Conservation (phyloP, 768 basidiomycete species). For the Boletus reticulatus region DNA sequence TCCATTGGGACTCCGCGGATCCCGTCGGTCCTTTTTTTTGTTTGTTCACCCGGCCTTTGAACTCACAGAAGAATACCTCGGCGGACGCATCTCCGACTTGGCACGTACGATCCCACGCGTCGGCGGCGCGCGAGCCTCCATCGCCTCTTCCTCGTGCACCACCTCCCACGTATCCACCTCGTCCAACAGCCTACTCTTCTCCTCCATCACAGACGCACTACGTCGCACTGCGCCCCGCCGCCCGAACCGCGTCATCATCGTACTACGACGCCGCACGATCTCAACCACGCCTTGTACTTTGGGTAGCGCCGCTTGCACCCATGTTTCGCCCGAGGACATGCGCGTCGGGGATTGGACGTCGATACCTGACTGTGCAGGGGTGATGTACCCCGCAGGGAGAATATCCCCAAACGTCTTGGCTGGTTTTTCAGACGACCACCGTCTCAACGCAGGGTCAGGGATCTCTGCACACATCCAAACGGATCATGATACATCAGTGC, state of each 20-base stretch:
- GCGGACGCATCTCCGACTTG: slow-evolving; percentile 27
- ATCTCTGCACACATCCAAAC: slow-evolving; percentile 14
- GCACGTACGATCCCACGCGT: slow-evolving; percentile 11
- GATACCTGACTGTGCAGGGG: slow-evolving; percentile 30
- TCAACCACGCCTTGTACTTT: slow-evolving; percentile 40
- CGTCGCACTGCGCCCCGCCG: slow-evolving; percentile 6
- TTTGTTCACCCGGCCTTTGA: not conserved
- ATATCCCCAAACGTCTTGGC: slow-evolving; percentile 46
- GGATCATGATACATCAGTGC: no score
- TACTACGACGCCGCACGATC: slow-evolving; percentile 19
- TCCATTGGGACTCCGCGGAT: not conserved
- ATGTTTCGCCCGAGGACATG: slow-evolving; percentile 29
- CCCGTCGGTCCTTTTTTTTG: not conserved
- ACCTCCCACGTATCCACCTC: slow-evolving; percentile 17
- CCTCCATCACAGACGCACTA: slow-evolving; percentile 11
- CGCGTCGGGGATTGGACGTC: slow-evolving; percentile 8
- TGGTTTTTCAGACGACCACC: slow-evolving; percentile 17
- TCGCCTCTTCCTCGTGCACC: slow-evolving; percentile 6
- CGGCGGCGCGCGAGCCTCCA: not conserved
- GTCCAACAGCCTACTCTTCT: slow-evolving; percentile 20
- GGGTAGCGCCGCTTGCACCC: slow-evolving; percentile 34
- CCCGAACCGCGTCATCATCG: slow-evolving; percentile 9
- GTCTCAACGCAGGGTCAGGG: slow-evolving; percentile 25
- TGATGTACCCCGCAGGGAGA: slow-evolving; percentile 45
- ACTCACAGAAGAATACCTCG: slow-evolving; percentile 1